Evolutionary conservation across 2,329 filamentous ascomycete genomes (phyloP), one percentile per base, ranked within the genome.

Genomic region (Botryotinia globosa): DNA sequence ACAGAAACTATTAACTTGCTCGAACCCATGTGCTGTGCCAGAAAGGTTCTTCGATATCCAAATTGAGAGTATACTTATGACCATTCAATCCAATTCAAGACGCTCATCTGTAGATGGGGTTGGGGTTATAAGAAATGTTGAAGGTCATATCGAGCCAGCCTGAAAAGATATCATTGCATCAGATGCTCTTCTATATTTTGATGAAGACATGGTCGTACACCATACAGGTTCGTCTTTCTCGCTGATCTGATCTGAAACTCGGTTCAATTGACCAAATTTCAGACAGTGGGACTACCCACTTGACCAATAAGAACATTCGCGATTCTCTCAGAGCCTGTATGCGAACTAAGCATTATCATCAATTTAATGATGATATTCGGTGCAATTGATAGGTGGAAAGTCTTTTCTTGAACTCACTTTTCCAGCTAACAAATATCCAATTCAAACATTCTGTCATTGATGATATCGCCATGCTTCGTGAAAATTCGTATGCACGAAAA

Each of bases 151-250:
- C 29, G 68, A 66, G 6, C 77, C 75, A 18, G 73, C 67, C 39
- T 67, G 78, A 4, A 73, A 75, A 20, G 76, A 77, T 44, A 74
- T 79, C 34, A 61, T 79, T 12, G 73, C 76, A 64, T 69, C 79
- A 2, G 77, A 80, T 65, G 62, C 69, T 25, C 72, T 78, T 37
- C 22, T 78, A 22, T 61, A 51, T 4, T 65, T 79, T 32, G 72
- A 69, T 10, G 74, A 80, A 6, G 76, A 80, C 48, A 73, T 79
- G 64, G 73, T 81, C 14, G 74, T 80, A 54, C 77, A 80, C 39
- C 78, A 81, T 66, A 80, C 75, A 39, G 78, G 79, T 80, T 64
- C 25, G 67, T 68, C 5, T 25, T 22, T 39, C 45, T 44, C 20
- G 32, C 4, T 20, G 5, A 45, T 3, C 4, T 45, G 29, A 16